These are phyloP conservation scores for Fusarium chuoi DNA, from an alignment of 2,329 filamentous ascomycete genomes.

Conservation along the genomic window DNA sequence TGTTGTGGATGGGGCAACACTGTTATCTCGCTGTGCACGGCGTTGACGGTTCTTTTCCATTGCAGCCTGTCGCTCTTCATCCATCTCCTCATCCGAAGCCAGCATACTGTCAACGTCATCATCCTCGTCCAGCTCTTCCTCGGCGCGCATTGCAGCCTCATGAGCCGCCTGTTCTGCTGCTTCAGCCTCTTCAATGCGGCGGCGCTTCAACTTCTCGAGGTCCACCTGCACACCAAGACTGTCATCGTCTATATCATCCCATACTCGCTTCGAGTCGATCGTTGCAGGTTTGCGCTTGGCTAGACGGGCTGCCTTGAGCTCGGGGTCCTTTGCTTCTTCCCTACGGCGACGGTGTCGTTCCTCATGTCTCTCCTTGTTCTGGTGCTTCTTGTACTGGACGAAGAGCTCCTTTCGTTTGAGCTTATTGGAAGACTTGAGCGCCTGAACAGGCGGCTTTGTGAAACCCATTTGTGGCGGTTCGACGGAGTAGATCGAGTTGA, in stretches of 20 bases:
- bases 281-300: conserved; percentile 83
- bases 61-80: conserved; percentile 57
- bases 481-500: not conserved
- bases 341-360: conserved; percentile 81
- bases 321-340: conserved; percentile 86
- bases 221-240: conserved; percentile 66
- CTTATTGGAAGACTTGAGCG: conserved; percentile 75
- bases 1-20: conserved; percentile 67
- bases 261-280: conserved; percentile 87
- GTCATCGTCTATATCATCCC: conserved; percentile 80
- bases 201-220: conserved; percentile 67
- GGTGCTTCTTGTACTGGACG: conserved; percentile 80
- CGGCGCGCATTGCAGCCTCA: conserved; percentile 51
- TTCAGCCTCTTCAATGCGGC: conserved; percentile 64
- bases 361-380: conserved; percentile 79
- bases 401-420: conserved; percentile 80
- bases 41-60: conserved; percentile 57
- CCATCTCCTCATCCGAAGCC: conserved; percentile 68
- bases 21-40: conserved; percentile 60
- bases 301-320: conserved; percentile 76
- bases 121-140: conserved; percentile 56
- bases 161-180: conserved; percentile 61
- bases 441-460: conserved; percentile 48
- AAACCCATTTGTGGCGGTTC: conserved; percentile 46
- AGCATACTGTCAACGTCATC: conserved; percentile 84